phyloP scores from a whole-genome alignment of 2,329 filamentous ascomycete genomes.

The Fusarium beomiforme region DNA sequence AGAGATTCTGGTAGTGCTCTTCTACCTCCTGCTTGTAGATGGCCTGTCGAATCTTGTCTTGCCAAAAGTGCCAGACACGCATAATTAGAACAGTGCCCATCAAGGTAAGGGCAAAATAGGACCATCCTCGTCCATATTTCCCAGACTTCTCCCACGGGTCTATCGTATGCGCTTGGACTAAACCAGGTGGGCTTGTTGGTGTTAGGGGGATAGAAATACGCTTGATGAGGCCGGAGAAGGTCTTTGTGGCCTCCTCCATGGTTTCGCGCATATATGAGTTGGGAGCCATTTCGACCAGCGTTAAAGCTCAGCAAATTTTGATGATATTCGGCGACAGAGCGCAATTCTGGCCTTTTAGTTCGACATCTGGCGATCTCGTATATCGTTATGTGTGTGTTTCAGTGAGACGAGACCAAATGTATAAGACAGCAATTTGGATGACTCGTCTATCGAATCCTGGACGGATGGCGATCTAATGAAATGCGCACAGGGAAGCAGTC shows the following conservation, averaged over 20 bases:
- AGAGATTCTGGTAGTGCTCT: conserved; percentile 67
- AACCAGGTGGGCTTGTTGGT: conserved; percentile 67
- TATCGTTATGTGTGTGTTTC: conserved; percentile 5
- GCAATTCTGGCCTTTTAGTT: conserved; percentile 37
- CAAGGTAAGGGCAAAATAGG: conserved; percentile 84
- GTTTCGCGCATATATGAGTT: conserved; percentile 46
- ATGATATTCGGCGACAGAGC: conserved; percentile 40
- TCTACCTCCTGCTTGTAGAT: conserved; percentile 86
- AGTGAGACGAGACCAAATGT: neutral
- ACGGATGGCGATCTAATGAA: neutral
- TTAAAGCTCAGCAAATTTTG: conserved; percentile 34
- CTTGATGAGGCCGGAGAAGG: conserved; percentile 56
- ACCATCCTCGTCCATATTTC: conserved; percentile 89
- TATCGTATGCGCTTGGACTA: conserved; percentile 69
- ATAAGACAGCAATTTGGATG: conserved; percentile 6
- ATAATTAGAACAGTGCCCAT: conserved; percentile 73
- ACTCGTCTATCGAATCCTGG: conserved; percentile 5
- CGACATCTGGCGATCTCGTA: conserved; percentile 37
- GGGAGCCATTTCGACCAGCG: conserved; percentile 55
- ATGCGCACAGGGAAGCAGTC: conserved; percentile 3
- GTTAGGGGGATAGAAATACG: conserved; percentile 70
- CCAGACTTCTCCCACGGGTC: conserved; percentile 86
- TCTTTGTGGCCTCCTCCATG: conserved; percentile 47
- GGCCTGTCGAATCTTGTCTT: conserved; percentile 90
- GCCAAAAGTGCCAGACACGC: conserved; percentile 88